These are phyloP conservation scores for Hypomyces perniciosus DNA, from an alignment of 2,329 filamentous ascomycete genomes.

Conservation along the genomic window DNA sequence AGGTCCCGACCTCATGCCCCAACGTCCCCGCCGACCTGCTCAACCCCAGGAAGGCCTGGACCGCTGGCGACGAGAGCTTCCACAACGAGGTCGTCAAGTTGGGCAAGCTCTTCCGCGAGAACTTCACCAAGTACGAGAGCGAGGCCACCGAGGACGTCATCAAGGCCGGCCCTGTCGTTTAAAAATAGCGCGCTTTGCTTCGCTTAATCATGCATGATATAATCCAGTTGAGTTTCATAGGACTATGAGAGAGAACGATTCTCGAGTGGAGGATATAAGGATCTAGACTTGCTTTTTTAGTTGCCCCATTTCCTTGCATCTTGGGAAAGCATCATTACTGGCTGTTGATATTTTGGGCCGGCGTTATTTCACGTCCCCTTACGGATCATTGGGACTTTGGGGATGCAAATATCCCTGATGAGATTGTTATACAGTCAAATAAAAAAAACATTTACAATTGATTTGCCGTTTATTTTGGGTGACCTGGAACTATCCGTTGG, in stretches of 20 bases:
- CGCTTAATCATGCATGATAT: too few relatives aligned
- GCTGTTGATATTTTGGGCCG: background rate
- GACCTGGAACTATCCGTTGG: background rate
- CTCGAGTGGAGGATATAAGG: background rate
- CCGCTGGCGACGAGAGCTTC: slow-evolving; percentile 74
- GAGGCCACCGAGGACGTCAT: slow-evolving; percentile 77
- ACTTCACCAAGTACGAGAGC: slow-evolving; percentile 92
- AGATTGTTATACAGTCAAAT: slow-evolving; percentile 10
- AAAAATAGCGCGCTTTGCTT: slow-evolving; percentile 11
- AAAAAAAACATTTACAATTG: slow-evolving; percentile 1
- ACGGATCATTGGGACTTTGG: background rate
- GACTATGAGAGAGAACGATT: background rate
- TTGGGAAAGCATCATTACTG: slow-evolving; percentile 8
- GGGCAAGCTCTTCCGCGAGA: slow-evolving; percentile 83
- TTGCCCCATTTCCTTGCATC: background rate
- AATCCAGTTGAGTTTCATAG: too few relatives aligned
- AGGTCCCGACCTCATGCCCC: slow-evolving; percentile 87
- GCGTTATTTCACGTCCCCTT: slow-evolving; percentile 1
- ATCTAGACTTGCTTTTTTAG: slow-evolving; percentile 3
- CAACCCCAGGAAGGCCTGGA: slow-evolving; percentile 94
- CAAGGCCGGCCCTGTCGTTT: slow-evolving; percentile 51
- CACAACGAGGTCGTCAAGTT: slow-evolving; percentile 84
- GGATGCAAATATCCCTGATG: background rate
- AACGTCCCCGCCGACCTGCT: slow-evolving; percentile 86
- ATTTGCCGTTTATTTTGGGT: background rate